Base-by-base conservation (phyloP, 73 alveolate species). In the Breviolum minutum region DNA sequence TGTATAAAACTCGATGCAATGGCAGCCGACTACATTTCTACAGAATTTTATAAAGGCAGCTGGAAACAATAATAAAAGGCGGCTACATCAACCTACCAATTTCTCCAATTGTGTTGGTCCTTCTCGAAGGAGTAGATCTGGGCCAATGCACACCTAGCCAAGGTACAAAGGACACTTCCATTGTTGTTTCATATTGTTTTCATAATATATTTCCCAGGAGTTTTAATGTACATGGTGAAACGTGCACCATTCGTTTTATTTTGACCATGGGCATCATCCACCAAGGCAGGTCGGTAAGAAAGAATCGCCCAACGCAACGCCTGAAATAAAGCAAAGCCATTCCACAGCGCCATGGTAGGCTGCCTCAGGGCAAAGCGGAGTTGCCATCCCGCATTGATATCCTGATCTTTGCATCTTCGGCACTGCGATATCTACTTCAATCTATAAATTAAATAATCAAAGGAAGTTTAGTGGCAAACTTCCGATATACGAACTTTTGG, bases 61-160 rank as follows among this genome's bases (percentile, higher is more conserved):
- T n/a, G n/a, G n/a, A n/a, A n/a, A n/a, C n/a, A n/a, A n/a, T n/a
- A n/a, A n/a, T n/a, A n/a, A n/a, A n/a, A n/a, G n/a, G n/a, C n/a
- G n/a, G 54, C 54, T 40, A 40, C 54, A 40, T 40, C 71, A 82
- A 48, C 92, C 13, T 19, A 27, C 27, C 61, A 9, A 12, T 5
- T 61, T 12, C 13, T 6, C 19, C 81, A 80, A 40, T n/a, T n/a
- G n/a, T n/a, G 68, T 66, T 66, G 22, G 87, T 76, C 98, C 98
- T 92, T 92, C 69, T 92, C 98, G 27, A 92, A 92, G 40, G 98
- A 69, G 98, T 92, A 92, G 90, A 92, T 92, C 98, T 92, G 98
- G 24, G 89, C 98, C 2, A 22, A 63, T 14, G 26, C 90, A 48
- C 98, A 64, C 98, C 98, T 92, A 79, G 48, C 90, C n/a, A 8